phyloP scores from a whole-genome alignment of 768 basidiomycete species.

The Chiua virens region DNA sequence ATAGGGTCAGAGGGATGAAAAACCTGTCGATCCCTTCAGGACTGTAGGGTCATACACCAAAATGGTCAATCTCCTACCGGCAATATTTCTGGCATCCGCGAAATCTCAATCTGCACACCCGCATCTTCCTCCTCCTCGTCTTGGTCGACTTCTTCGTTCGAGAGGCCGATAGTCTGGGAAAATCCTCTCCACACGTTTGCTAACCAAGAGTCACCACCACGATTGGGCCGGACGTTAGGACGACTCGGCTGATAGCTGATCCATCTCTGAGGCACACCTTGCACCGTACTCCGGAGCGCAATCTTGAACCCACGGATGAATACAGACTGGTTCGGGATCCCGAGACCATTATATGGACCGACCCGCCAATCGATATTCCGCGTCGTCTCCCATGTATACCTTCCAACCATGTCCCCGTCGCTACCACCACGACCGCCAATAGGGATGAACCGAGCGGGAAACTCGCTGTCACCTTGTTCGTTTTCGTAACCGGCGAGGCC shows the following conservation, averaged over 20 bases:
- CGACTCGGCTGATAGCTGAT: conserved; percentile 3
- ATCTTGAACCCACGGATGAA: conserved; percentile 34
- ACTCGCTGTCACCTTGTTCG: not conserved
- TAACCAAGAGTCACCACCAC: conserved; percentile 15
- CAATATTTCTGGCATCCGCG: conserved; percentile 17
- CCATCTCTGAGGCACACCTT: conserved; percentile 19
- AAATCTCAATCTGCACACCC: conserved; percentile 12
- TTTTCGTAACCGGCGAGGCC: conserved; percentile 25
- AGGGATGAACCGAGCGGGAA: conserved; percentile 16
- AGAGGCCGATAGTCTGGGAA: conserved; percentile 12
- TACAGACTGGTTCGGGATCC: conserved; percentile 26
- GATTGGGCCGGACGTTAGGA: not conserved
- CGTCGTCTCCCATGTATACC: conserved; percentile 18
- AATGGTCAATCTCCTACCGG: conserved; percentile 8
- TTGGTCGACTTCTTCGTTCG: not conserved
- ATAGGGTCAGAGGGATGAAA: conserved; percentile 27
- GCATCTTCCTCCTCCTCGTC: not conserved
- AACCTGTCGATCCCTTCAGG: conserved; percentile 11
- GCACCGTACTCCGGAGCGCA: conserved; percentile 15
- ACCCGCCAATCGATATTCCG: conserved; percentile 20
- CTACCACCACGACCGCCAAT: conserved; percentile 3
- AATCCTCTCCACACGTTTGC: conserved; percentile 17
- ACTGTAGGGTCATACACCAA: not conserved
- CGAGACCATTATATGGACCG: conserved; percentile 11
- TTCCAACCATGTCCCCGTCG: conserved; percentile 6